Conservation (phyloP, 2,329 filamentous ascomycete genomes). For the Cercospora sp. region DNA sequence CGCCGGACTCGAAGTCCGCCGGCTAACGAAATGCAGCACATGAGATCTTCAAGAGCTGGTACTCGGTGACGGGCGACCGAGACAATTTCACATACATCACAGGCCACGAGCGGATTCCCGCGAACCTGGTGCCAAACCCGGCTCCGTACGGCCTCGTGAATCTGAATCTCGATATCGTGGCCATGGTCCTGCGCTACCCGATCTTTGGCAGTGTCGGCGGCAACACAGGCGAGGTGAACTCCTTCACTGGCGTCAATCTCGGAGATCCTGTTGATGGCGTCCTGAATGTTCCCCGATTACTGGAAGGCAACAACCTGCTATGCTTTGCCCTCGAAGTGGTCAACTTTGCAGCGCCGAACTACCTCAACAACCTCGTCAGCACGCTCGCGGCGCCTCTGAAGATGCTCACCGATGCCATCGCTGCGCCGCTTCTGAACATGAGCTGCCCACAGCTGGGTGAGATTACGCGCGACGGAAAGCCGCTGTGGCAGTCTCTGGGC, state of each 20-base stretch:
- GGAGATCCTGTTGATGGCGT: constrained; percentile 44
- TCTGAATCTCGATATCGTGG: constrained; percentile 27
- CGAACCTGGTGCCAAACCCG: constrained; percentile 29
- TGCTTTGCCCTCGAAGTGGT: constrained; percentile 32
- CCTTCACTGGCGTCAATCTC: constrained; percentile 32
- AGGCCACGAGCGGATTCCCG: constrained; percentile 29
- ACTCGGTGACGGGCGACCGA: constrained; percentile 25
- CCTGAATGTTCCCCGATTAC: constrained; percentile 39
- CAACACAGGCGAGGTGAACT: constrained; percentile 31
- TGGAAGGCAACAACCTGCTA: constrained; percentile 23
- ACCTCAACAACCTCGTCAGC: constrained; percentile 35
- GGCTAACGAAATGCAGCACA: constrained; percentile 14
- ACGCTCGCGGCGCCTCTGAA: constrained; percentile 24
- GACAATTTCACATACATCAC: constrained; percentile 26
- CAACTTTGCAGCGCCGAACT: constrained; percentile 41
- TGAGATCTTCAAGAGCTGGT: constrained; percentile 33
- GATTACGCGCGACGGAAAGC: constrained; percentile 25
- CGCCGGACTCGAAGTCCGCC: neutral
- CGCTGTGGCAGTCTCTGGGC: constrained; percentile 24
- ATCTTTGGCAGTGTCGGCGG: constrained; percentile 27
- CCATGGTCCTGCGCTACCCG: constrained; percentile 26
- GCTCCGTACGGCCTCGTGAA: constrained; percentile 26
- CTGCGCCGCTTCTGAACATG: constrained; percentile 23
- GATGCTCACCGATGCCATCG: constrained; percentile 19
- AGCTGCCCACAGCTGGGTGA: constrained; percentile 26